Evolutionary conservation across 2,329 filamentous ascomycete genomes (phyloP).

Genomic region (Aureobasidium sp.): DNA sequence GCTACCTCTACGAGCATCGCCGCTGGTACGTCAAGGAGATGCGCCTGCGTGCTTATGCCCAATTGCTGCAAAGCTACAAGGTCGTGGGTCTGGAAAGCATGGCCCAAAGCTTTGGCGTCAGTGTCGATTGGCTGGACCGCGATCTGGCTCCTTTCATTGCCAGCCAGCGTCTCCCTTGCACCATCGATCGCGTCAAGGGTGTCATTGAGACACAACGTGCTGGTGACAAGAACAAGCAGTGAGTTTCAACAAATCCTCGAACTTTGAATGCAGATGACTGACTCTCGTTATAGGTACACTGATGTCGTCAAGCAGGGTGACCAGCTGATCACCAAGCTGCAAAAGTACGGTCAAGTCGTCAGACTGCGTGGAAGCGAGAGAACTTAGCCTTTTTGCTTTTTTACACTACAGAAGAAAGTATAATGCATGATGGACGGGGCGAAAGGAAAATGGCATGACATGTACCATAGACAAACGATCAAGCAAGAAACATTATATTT

Average conservation of each 20-base stretch:
- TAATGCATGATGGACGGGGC: slow-evolving; percentile 2
- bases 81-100: slow-evolving; percentile 96
- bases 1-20: slow-evolving; percentile 92
- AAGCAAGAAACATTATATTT: background rate
- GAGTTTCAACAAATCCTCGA: slow-evolving; percentile 18
- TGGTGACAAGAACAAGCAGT: slow-evolving; percentile 98
- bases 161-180: slow-evolving; percentile 87
- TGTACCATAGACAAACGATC: slow-evolving; percentile 11
- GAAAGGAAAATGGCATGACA: background rate
- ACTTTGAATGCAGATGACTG: too few species aligned
- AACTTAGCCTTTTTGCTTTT: background rate
- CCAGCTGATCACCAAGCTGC: slow-evolving; percentile 94
- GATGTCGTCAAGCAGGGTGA: slow-evolving; percentile 97
- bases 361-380: slow-evolving; percentile 90
- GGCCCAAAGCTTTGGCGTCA: slow-evolving; percentile 94
- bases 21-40: slow-evolving; percentile 98
- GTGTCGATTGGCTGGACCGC: slow-evolving; percentile 86
- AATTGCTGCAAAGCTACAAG: slow-evolving; percentile 93
- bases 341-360: slow-evolving; percentile 98
- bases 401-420: background rate
- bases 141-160: slow-evolving; percentile 97
- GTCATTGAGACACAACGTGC: slow-evolving; percentile 97
- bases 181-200: slow-evolving; percentile 92
- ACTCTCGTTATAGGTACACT: slow-evolving; percentile 52
- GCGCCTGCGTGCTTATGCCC: slow-evolving; percentile 91